Evolutionary conservation across 148 eudicot genomes (phyloP).

Genomic region (Fagopyrum homotropicum): DNA sequence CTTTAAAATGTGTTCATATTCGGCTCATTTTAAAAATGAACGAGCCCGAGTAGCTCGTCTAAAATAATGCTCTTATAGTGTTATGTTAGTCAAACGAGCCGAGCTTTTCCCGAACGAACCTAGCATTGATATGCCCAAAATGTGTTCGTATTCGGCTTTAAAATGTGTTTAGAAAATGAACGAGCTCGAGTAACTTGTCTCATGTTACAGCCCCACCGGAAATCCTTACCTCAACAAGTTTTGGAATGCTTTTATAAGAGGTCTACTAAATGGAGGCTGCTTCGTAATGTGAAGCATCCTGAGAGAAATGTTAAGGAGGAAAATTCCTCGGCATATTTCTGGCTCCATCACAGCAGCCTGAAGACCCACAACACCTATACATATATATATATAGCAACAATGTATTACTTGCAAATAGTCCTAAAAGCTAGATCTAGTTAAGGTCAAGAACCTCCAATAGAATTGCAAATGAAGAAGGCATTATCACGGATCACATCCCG

Average conservation of each 20-base stretch:
- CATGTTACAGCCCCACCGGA: not conserved
- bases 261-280: constrained; percentile 73
- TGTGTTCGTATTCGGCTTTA: too few relatives aligned
- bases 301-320: constrained; percentile 79
- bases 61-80: too few relatives aligned
- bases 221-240: constrained; percentile 62
- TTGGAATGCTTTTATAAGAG: constrained; percentile 78
- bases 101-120: too few relatives aligned
- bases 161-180: too few relatives aligned
- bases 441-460: constrained; percentile 69
- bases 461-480: constrained; percentile 93
- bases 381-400: not conserved
- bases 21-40: too few relatives aligned
- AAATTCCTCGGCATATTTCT: constrained; percentile 65
- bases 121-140: too few relatives aligned
- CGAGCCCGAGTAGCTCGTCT: too few relatives aligned
- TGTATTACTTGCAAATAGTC: not conserved
- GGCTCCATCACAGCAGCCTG: constrained; percentile 82
- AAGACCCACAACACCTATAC: constrained; percentile 83
- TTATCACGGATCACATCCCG: constrained; percentile 56
- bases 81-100: too few relatives aligned
- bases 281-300: constrained; percentile 90
- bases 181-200: too few relatives aligned
- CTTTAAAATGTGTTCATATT: too few relatives aligned
- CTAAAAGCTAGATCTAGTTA: not conserved